Base-by-base conservation (phyloP, 2,329 filamentous ascomycete genomes). In the Aspergillus fischeri region DNA sequence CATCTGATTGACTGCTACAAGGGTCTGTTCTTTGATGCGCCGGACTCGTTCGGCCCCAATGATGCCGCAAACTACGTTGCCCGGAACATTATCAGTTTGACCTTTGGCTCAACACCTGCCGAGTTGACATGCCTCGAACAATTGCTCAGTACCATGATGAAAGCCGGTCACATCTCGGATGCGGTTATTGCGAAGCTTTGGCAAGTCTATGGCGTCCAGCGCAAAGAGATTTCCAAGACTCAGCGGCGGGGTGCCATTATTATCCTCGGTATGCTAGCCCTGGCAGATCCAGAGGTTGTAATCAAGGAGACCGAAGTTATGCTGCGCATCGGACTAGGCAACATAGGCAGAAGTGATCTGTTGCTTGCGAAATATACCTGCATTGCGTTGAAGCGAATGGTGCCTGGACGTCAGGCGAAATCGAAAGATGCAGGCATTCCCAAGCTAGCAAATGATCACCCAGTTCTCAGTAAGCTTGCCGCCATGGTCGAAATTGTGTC, bases 71-170 rank as follows among this genome's bases (percentile, higher is more conserved):
- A 95, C 73, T 99, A 95, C 71, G 89, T 99, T 68, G 93, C 93
- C 27, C 86, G 92, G 60, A 99, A 97, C 75, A 99, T 99, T 93
- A 97, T 97, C 75, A 97, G 92, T 80, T 78, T 99, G 68, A 99
- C 94, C 0, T 97, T 96, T 73, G 93, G 92, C 28, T 92, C 93
- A 1, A 96, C 93, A 0, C 91, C 93, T 0, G 94, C 95, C 1
- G 94, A 99, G 72, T 79, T 99, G 54, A 99, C 94, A 0, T 97
- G 92, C 49, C 81, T 99, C 8, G 94, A 99, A 75, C 94, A 99
- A 74, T 81, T 99, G 3, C 81, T 99, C 6, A 91, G 90, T 60
- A 97, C 92, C 0, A 99, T 99, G 94, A 96, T 97, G 91, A 95
- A 92, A 75, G 87, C 88, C 41, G 91, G 91, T 14, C 84, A 92